These are phyloP conservation scores for Solanum tarapatanum DNA, from an alignment of 257 asterid species.

Conservation along the genomic window DNA sequence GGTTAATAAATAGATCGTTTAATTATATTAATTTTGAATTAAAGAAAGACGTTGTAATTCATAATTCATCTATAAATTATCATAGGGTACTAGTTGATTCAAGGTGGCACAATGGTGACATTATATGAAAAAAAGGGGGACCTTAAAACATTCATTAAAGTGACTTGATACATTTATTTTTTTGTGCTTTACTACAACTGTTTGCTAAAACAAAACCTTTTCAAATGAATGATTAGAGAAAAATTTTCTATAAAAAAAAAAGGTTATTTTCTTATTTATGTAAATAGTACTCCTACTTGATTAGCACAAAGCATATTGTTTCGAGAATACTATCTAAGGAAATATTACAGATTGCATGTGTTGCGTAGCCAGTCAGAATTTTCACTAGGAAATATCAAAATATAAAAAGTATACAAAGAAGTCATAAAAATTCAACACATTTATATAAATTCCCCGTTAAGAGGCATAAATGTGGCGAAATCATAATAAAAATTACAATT, in stretches of 20 bases:
- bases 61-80: not conserved
- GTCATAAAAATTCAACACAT: not conserved
- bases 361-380: not conserved
- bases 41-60: not conserved
- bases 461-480: not conserved
- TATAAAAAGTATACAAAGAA: too few species aligned
- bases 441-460: not conserved
- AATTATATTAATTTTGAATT: not conserved
- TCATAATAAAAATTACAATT: too few species aligned
- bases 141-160: not conserved
- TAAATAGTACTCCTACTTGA: not conserved
- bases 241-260: not conserved
- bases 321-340: not conserved
- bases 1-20: not conserved
- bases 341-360: not conserved
- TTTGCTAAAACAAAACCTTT: not conserved
- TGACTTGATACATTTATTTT: not conserved
- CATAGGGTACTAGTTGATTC: not conserved
- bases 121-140: not conserved
- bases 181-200: not conserved
- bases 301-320: not conserved
- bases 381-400: too few species aligned
- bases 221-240: not conserved
- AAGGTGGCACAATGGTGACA: not conserved
- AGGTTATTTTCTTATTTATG: not conserved